Evolutionary conservation across 1,284 basidiomycete species (phyloP).

Genomic region (Pascua sp.): DNA sequence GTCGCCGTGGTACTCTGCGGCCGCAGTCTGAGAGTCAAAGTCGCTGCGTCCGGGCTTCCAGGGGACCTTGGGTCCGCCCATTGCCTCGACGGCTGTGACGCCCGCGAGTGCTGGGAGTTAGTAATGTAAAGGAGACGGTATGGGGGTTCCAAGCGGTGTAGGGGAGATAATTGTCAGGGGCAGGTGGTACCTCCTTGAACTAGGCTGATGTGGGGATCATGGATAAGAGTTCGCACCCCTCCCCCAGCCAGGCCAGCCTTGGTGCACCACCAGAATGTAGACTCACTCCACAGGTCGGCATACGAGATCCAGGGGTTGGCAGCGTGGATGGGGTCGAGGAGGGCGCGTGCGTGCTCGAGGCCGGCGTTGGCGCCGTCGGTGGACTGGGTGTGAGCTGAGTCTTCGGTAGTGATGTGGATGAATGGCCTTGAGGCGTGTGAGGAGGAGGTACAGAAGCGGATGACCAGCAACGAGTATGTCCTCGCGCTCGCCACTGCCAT

Average conservation of each 20-base stretch:
- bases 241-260: constrained; percentile 23
- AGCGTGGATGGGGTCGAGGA: constrained; percentile 53
- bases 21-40: constrained; percentile 48
- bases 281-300: constrained; percentile 52
- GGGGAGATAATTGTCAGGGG: neutral
- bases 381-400: constrained; percentile 21
- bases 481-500: too few relatives aligned
- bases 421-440: too few relatives aligned
- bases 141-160: neutral
- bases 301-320: constrained; percentile 56
- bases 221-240: too few relatives aligned
- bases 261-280: neutral
- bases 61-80: constrained; percentile 53
- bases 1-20: constrained; percentile 45
- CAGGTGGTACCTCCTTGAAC: too few relatives aligned
- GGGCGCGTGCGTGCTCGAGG: constrained; percentile 54
- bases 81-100: constrained; percentile 53
- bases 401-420: neutral
- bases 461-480: too few relatives aligned
- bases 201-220: too few relatives aligned
- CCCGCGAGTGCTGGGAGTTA: constrained; percentile 46
- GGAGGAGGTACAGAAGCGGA: neutral
- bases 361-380: constrained; percentile 50
- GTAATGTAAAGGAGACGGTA: too few relatives aligned
- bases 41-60: constrained; percentile 55